Evolutionary conservation across 495 filamentous ascomycete genomes (phyloP).

Genomic region (Penicillium verhagenii): DNA sequence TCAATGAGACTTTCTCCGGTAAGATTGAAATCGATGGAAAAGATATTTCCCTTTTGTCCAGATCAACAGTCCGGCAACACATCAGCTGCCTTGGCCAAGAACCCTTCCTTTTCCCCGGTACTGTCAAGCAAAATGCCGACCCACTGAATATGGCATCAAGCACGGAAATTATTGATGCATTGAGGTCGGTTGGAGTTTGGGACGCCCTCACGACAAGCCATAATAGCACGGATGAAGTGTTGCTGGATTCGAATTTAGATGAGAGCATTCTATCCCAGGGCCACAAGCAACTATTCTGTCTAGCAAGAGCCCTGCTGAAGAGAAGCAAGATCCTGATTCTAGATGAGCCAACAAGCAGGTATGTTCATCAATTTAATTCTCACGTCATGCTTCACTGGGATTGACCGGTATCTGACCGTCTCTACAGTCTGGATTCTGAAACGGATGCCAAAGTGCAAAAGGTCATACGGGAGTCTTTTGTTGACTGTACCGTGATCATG

Average conservation of each 20-base stretch:
- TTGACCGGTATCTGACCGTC: conserved; percentile 53
- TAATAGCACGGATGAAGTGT: background rate
- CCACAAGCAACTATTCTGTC: conserved; percentile 58
- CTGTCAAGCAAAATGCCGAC: conserved; percentile 55
- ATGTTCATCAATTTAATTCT: background rate
- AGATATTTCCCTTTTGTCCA: conserved; percentile 50
- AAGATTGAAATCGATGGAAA: conserved; percentile 54
- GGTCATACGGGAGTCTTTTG: conserved; percentile 68
- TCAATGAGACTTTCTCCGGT: conserved; percentile 46
- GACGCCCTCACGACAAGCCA: background rate
- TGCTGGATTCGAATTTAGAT: conserved; percentile 45
- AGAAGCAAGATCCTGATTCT: conserved; percentile 40
- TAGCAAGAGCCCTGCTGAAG: conserved; percentile 55
- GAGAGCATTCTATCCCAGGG: conserved; percentile 50
- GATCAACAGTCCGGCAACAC: conserved; percentile 47
- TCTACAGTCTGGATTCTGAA: conserved; percentile 80
- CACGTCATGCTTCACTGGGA: no score
- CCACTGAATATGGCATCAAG: conserved; percentile 33
- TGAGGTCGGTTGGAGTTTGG: conserved; percentile 38
- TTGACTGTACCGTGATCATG: conserved; percentile 76
- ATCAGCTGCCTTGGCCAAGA: conserved; percentile 59
- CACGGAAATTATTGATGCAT: conserved; percentile 37
- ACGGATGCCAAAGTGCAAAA: conserved; percentile 85
- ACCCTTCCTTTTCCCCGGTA: conserved; percentile 57
- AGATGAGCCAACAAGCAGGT: conserved; percentile 48